These are phyloP conservation scores for Onygenales sp. DNA, from an alignment of 2,329 filamentous ascomycete species.

Conservation along the genomic window DNA sequence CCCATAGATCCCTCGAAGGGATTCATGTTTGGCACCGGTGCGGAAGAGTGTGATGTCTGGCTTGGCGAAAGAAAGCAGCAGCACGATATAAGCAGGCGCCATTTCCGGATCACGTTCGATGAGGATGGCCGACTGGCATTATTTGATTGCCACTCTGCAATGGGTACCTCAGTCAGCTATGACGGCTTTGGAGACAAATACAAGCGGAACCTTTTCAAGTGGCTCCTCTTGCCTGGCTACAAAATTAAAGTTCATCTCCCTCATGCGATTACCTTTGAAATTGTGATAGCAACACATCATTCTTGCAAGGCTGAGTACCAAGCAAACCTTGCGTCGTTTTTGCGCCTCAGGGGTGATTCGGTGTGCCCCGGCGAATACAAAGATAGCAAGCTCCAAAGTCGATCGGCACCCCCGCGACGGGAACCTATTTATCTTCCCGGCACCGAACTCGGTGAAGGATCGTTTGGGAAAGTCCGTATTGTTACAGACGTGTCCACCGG, in stretches of 20 bases:
- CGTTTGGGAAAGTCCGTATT: slow-evolving; percentile 6
- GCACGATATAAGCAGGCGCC: neutral
- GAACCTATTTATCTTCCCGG: slow-evolving; percentile 8
- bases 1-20: too few species aligned
- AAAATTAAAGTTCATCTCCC: slow-evolving; percentile 6
- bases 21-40: too few species aligned
- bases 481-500: slow-evolving; percentile 9
- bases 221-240: slow-evolving; percentile 5
- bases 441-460: slow-evolving; percentile 2
- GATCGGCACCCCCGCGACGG: neutral
- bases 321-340: slow-evolving; percentile 2
- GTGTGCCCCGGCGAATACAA: too few species aligned
- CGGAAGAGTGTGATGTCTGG: slow-evolving; percentile 6
- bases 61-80: neutral
- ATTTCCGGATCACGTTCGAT: slow-evolving; percentile 9
- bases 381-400: too few species aligned
- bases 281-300: neutral
- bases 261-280: neutral
- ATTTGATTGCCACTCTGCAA: slow-evolving; percentile 5
- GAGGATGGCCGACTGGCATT: slow-evolving; percentile 2
- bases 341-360: slow-evolving; percentile 2
- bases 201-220: slow-evolving; percentile 6
- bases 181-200: slow-evolving; percentile 5
- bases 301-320: slow-evolving; percentile 4
- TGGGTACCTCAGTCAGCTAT: slow-evolving; percentile 10